Evolutionary conservation across 441 rosid genomes (phyloP).

Genomic region (Croton laevigatus): DNA sequence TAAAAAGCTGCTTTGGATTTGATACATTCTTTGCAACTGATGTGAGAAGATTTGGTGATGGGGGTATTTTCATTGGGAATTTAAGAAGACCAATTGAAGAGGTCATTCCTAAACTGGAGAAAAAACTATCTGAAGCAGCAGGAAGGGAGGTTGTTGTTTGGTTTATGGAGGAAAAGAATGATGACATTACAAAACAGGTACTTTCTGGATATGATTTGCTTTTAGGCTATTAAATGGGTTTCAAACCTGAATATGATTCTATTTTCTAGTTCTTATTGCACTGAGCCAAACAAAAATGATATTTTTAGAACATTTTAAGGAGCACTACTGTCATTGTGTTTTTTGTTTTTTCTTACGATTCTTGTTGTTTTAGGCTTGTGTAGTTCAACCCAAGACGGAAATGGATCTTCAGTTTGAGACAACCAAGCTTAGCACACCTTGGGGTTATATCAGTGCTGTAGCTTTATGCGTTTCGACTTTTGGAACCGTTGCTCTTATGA

Average conservation of each 20-base stretch:
- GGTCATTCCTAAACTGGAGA: slow-evolving; percentile 74
- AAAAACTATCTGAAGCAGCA: slow-evolving; percentile 77
- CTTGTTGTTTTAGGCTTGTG: slow-evolving; percentile 60
- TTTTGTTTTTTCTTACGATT: neutral
- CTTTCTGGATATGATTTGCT: neutral
- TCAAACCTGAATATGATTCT: neutral
- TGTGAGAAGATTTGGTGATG: slow-evolving; percentile 93
- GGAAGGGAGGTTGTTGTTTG: slow-evolving; percentile 81
- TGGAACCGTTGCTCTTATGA: slow-evolving; percentile 84
- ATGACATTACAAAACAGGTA: slow-evolving; percentile 90
- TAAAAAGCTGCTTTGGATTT: slow-evolving; percentile 82
- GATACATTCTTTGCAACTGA: slow-evolving; percentile 87
- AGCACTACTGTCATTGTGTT: no score
- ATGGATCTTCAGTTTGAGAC: slow-evolving; percentile 76
- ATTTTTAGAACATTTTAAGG: no score
- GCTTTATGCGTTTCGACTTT: slow-evolving; percentile 68
- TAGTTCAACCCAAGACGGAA: slow-evolving; percentile 87
- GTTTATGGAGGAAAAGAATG: slow-evolving; percentile 89
- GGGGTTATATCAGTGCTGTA: slow-evolving; percentile 69
- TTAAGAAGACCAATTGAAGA: slow-evolving; percentile 75
- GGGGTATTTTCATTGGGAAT: slow-evolving; percentile 88
- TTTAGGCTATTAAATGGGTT: neutral
- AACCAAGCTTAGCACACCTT: slow-evolving; percentile 76
- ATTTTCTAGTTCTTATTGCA: no score
- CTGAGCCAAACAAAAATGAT: no score